phyloP scores from a whole-genome alignment of 2,329 filamentous ascomycete genomes.

The Arthrobotrys megalospora region DNA sequence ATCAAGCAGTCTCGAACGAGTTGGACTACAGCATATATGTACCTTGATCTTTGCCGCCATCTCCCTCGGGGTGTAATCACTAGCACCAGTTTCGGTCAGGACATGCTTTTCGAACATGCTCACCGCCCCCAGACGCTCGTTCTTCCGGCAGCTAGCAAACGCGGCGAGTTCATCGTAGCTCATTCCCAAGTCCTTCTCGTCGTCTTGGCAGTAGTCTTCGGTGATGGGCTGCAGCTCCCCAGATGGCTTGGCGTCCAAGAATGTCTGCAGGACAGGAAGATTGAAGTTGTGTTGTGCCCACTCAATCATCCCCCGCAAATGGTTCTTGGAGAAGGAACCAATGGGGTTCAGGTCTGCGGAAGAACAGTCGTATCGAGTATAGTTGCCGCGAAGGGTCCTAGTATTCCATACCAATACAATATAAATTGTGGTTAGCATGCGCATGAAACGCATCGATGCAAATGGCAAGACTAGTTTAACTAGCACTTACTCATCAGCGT shows the following conservation, averaged over 20 bases:
- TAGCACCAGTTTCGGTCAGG: not conserved
- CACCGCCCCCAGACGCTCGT: not conserved
- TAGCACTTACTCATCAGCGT: constrained; percentile 2
- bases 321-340: constrained; percentile 2
- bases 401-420: too few species aligned
- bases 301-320: not conserved
- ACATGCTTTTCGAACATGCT: constrained; percentile 11
- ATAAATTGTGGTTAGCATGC: too few species aligned
- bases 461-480: too few species aligned
- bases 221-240: constrained; percentile 2
- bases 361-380: constrained; percentile 10
- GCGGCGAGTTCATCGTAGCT: not conserved
- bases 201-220: constrained; percentile 1
- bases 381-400: not conserved
- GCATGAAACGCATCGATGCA: not conserved
- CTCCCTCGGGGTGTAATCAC: not conserved
- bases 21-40: not conserved
- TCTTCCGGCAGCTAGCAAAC: not conserved
- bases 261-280: not conserved
- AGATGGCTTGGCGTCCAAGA: constrained; percentile 6
- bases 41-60: constrained; percentile 1
- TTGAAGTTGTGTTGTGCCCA: constrained; percentile 6
- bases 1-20: not conserved
- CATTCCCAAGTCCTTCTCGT: constrained; percentile 1
- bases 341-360: constrained; percentile 3